Evolutionary conservation across 805 yeast genomes (phyloP).

Genomic region (Metschnikowia orientalis): DNA sequence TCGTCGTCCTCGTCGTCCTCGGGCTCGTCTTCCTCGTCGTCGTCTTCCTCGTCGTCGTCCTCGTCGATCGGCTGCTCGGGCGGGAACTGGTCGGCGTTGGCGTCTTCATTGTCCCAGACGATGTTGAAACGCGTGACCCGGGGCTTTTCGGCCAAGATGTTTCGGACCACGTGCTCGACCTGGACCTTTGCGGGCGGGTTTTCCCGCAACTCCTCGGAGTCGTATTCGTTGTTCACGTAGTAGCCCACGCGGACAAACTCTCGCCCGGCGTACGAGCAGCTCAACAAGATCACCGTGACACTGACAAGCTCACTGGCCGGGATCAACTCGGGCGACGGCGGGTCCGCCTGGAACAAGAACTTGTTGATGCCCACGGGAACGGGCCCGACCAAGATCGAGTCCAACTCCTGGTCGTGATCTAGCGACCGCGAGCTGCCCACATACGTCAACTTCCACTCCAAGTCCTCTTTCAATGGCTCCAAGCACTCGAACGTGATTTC

Average conservation of each 20-base stretch:
- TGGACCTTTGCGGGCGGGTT: conserved; percentile 93
- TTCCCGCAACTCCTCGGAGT: conserved; percentile 85
- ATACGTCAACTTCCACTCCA: conserved; percentile 96
- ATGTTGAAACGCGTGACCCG: conserved; percentile 95
- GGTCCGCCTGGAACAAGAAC: conserved; percentile 89
- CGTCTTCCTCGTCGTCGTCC: conserved; percentile 36
- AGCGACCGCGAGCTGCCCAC: conserved; percentile 93
- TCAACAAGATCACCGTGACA: conserved; percentile 87
- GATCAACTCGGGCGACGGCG: conserved; percentile 92
- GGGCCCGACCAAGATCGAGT: conserved; percentile 96
- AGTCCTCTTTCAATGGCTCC: conserved; percentile 85
- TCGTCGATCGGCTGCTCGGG: conserved; percentile 62
- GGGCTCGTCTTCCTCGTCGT: conserved; percentile 26
- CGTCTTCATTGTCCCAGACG: conserved; percentile 85
- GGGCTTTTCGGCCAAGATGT: conserved; percentile 94
- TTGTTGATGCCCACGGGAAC: conserved; percentile 97
- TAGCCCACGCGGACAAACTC: conserved; percentile 97
- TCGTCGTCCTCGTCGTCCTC: conserved; percentile 20
- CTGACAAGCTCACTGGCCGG: conserved; percentile 95
- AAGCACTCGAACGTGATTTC: conserved; percentile 97
- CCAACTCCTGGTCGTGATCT: conserved; percentile 96
- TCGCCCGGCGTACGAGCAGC: conserved; percentile 89
- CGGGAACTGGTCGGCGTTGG: conserved; percentile 62
- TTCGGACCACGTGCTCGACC: conserved; percentile 89
- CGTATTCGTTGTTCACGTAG: conserved; percentile 96